Conservation (phyloP, 306 rosid species). For the Sphenostylis stenocarpa region DNA sequence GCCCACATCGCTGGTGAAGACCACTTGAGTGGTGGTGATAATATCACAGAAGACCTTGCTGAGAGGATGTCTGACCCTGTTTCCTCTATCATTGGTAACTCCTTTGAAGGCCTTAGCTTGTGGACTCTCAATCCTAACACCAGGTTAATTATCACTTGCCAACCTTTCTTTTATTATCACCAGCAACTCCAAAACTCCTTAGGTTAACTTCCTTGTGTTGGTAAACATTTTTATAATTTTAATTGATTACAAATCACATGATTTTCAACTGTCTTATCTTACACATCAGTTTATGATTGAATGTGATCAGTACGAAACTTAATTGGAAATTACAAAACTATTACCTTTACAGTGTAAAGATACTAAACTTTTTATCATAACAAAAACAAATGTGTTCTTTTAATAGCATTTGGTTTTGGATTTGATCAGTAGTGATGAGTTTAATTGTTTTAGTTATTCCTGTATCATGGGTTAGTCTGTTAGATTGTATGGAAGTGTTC, state of each 20-base stretch:
- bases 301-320: too few species aligned
- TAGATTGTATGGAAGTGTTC: constrained; percentile 93
- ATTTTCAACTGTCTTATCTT: too few species aligned
- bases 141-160: constrained; percentile 45
- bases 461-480: constrained; percentile 37
- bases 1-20: constrained; percentile 77
- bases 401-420: not conserved
- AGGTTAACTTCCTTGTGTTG: too few species aligned
- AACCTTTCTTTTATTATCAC: not conserved
- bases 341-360: too few species aligned
- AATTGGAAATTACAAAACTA: too few species aligned
- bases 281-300: too few species aligned
- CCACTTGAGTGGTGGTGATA: constrained; percentile 37
- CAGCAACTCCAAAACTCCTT: too few species aligned
- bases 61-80: constrained; percentile 63
- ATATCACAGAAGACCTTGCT: constrained; percentile 53
- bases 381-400: too few species aligned
- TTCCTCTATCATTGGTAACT: constrained; percentile 69
- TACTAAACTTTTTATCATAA: too few species aligned
- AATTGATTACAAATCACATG: too few species aligned
- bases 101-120: constrained; percentile 74
- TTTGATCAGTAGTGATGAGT: not conserved
- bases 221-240: too few species aligned
- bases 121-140: constrained; percentile 89
- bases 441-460: not conserved